These are phyloP conservation scores for Colletotrichum graminicola DNA, from an alignment of 2,329 filamentous ascomycete genomes.

Conservation along the genomic window DNA sequence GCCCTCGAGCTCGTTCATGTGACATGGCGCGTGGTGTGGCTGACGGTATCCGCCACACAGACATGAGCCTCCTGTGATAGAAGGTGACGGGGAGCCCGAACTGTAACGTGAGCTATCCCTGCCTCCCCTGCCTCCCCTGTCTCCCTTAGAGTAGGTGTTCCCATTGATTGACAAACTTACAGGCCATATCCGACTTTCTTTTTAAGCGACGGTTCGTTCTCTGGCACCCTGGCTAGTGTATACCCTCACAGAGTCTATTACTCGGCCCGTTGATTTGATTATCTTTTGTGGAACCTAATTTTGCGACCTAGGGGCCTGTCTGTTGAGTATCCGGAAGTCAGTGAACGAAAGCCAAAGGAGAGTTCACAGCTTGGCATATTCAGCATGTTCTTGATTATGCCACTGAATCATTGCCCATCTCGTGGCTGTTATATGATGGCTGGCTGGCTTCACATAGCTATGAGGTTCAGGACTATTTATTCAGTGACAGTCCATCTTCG, in stretches of 20 bases:
- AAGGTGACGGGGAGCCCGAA: conserved; percentile 8
- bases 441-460: too few species aligned
- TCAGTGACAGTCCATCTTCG: background rate
- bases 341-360: background rate
- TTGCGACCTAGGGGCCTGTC: background rate
- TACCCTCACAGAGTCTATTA: background rate
- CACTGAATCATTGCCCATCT: background rate
- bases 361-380: background rate
- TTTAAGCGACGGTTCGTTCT: conserved; percentile 5
- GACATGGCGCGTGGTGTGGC: too few species aligned
- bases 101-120: conserved; percentile 23
- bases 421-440: background rate
- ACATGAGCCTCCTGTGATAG: conserved; percentile 18
- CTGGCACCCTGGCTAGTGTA: background rate
- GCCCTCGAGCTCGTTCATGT: too few species aligned
- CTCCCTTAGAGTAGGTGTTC: conserved; percentile 6
- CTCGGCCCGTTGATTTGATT: background rate
- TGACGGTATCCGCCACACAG: too few species aligned
- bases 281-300: background rate
- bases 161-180: conserved; percentile 23
- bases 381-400: background rate
- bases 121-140: conserved; percentile 26
- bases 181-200: conserved; percentile 11
- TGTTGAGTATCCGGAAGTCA: background rate
- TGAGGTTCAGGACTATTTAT: background rate